Base-by-base conservation (phyloP, 78 protist species). In the Polysphondylium violaceum region DNA sequence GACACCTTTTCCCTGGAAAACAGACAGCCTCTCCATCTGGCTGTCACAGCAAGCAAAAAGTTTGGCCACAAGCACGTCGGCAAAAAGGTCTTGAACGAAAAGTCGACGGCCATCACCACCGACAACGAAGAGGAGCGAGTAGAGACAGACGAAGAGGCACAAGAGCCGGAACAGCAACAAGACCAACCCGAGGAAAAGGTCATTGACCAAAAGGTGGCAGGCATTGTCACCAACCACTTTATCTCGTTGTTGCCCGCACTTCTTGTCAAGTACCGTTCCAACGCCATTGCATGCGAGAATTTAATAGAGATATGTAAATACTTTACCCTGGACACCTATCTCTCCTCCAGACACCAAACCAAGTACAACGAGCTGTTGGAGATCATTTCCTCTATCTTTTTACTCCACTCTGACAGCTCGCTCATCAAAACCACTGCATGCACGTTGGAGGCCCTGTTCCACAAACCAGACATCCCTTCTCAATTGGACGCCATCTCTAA, bases 401-500 rank as follows among this genome's bases (percentile, higher is more conserved):
- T 50, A 0, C 16, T 19, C 35, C 35, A 55, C 27, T 71, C 91
- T 19, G 40, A 51, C 14, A 25, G 25, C 0, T 14, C n/a, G 41
- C 38, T 69, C 7, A 51, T 83, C 2, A 61, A 67, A 29, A 29
- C 73, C 29, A 69, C 58, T 7, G 25, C 79, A 2, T n/a, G 29
- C 1, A 69, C 91, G 21, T 68, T 83, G 2, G 43, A 71, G 6
- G 6, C 35, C 1, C 40, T 83, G 5, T 43, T 74, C 25, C 21
- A 79, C 9, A 59, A 35, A 25, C 47, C 65, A 21, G 27, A 50
- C 19, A 72, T 44, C 7, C 91, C 91, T 43, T 27, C 91, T 7
- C 91, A 83, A 59, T 33, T 83, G n/a, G 79, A 83, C 41, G 21
- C 79, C 5, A 36, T 31, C 0, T 83, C 76, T 33, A 83, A 38